Conservation (phyloP, 2,329 filamentous ascomycete species). For the Diaporthe aspalathi region DNA sequence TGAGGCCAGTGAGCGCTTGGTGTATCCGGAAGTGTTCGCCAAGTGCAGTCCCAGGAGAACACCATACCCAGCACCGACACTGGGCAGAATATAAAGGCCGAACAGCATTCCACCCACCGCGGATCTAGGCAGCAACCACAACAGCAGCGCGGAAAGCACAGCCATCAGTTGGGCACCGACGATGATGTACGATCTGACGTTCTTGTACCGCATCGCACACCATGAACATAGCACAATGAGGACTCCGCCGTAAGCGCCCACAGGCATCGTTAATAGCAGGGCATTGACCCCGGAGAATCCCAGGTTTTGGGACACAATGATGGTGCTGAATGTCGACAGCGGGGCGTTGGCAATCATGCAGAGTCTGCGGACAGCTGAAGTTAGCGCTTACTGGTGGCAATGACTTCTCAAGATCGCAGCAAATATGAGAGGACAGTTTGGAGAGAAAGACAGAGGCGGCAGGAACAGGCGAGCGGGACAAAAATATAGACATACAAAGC, state of each 20-base stretch:
- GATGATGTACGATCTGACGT: slow-evolving; percentile 52
- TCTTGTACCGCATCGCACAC: slow-evolving; percentile 50
- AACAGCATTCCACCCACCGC: slow-evolving; percentile 59
- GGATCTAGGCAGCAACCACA: slow-evolving; percentile 56
- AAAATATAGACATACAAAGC: slow-evolving; percentile 48
- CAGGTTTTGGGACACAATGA: slow-evolving; percentile 65
- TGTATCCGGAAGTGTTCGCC: slow-evolving; percentile 64
- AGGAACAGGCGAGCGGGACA: too few relatives aligned
- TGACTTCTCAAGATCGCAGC: too few relatives aligned
- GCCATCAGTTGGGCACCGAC: slow-evolving; percentile 55
- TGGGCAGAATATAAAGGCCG: slow-evolving; percentile 60
- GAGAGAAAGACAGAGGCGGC: too few relatives aligned
- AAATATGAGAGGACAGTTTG: too few relatives aligned
- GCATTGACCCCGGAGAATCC: slow-evolving; percentile 46
- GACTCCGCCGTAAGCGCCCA: slow-evolving; percentile 48
- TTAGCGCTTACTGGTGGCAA: slow-evolving; percentile 48
- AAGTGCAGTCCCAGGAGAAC: slow-evolving; percentile 62
- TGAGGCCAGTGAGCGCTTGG: slow-evolving; percentile 60
- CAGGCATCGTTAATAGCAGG: slow-evolving; percentile 45
- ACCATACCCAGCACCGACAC: slow-evolving; percentile 57
- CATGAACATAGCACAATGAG: slow-evolving; percentile 49
- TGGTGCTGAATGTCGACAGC: slow-evolving; percentile 70
- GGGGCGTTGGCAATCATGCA: slow-evolving; percentile 74
- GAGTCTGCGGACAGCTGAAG: slow-evolving; percentile 48
- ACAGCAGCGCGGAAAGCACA: slow-evolving; percentile 53